These are phyloP conservation scores for Durusdinium trenchii DNA, from an alignment of 73 alveolate genomes.

Conservation along the genomic window DNA sequence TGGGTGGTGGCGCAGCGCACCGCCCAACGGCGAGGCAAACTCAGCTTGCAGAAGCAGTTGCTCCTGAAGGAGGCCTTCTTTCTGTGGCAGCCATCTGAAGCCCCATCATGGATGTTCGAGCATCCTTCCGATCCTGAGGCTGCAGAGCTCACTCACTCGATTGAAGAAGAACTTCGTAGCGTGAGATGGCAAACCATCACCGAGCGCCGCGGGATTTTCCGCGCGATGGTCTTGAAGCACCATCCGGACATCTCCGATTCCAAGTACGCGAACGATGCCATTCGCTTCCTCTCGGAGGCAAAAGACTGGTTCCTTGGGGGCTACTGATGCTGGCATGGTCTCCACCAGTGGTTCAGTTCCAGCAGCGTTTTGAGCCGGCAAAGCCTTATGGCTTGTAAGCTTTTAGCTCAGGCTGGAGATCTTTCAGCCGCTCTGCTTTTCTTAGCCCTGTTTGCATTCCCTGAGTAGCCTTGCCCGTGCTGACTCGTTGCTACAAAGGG, in stretches of 20 bases:
- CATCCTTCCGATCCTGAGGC: constrained; percentile 81
- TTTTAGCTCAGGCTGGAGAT: no score
- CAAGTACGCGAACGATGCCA: constrained; percentile 84
- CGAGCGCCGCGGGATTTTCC: constrained; percentile 79
- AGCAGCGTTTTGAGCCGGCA: no score
- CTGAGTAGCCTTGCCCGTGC: no score
- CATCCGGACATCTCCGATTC: constrained; percentile 94
- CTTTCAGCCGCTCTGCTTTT: no score
- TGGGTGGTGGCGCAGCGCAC: constrained; percentile 94
- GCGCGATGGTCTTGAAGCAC: constrained; percentile 85
- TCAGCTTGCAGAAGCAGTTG: constrained; percentile 78
- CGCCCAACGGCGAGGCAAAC: constrained; percentile 64
- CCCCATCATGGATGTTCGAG: constrained; percentile 71
- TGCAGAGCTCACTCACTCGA: constrained; percentile 69
- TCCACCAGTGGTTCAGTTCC: no score
- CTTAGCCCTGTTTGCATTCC: no score
- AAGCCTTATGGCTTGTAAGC: no score
- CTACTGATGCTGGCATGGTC: no score
- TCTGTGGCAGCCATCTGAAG: constrained; percentile 87
- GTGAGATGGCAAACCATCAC: constrained; percentile 82
- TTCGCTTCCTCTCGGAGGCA: constrained; percentile 55
- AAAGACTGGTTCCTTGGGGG: constrained; percentile 91
- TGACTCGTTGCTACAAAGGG: no score
- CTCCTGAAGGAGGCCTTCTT: constrained; percentile 81
- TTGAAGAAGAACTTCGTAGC: constrained; percentile 65